Evolutionary conservation across 2,329 filamentous ascomycete genomes (phyloP).

Genomic region (Gnomoniopsis smithogilvyi): DNA sequence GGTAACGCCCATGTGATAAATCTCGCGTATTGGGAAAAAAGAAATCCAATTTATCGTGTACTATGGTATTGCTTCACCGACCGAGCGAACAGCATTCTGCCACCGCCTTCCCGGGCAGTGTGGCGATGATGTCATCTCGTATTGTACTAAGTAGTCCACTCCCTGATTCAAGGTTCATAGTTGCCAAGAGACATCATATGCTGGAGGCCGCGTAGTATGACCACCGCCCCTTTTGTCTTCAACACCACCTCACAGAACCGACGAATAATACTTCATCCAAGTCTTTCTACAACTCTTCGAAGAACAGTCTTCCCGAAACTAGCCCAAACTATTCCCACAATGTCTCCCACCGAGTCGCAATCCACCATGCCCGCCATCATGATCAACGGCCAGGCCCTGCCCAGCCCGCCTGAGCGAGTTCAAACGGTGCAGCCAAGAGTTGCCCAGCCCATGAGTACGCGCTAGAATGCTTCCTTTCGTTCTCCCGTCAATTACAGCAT

Average conservation of each 20-base stretch:
- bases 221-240: neutral
- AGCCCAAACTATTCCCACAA: neutral
- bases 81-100: neutral
- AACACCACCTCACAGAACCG: neutral
- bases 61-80: too few relatives aligned
- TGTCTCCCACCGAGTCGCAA: slow-evolving; percentile 11
- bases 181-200: neutral
- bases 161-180: neutral
- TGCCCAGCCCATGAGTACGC: slow-evolving; percentile 14
- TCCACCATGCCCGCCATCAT: slow-evolving; percentile 4
- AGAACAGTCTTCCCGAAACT: neutral
- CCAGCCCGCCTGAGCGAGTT: slow-evolving; percentile 4
- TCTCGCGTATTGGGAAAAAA: too few relatives aligned
- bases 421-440: slow-evolving; percentile 7
- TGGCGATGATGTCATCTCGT: neutral
- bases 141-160: neutral
- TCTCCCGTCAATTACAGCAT: neutral
- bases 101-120: neutral
- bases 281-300: neutral
- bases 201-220: too few relatives aligned
- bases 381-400: slow-evolving; percentile 13
- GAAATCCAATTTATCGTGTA: too few relatives aligned
- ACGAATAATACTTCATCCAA: neutral
- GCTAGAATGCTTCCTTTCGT: neutral
- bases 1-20: too few relatives aligned